Percentiles rank a stretch among this genome's conserved stretches.
Conservation (phyloP, 2,329 filamentous ascomycete genomes). For the Neopestalotiopsis rosae region DNA sequence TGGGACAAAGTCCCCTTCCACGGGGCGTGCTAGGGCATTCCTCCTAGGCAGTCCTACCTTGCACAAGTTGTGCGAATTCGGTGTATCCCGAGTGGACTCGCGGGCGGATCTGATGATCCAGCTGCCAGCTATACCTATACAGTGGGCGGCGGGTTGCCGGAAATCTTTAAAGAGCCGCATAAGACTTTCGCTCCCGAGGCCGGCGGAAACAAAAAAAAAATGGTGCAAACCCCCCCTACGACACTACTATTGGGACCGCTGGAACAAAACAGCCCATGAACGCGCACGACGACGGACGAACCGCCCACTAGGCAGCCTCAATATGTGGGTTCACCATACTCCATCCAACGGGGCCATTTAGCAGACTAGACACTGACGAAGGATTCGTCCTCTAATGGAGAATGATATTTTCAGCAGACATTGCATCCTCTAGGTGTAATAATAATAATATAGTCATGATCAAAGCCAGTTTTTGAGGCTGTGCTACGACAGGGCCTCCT, state of each 20-base stretch:
- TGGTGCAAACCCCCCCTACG: not conserved
- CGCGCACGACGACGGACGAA: not conserved
- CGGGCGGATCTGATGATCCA: not conserved
- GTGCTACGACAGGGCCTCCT: not conserved
- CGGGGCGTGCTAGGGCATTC: not conserved
- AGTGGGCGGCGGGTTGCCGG: not conserved
- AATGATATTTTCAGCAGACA: not conserved
- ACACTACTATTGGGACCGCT: not conserved
- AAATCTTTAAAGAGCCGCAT: not conserved
- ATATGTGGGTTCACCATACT: not conserved
- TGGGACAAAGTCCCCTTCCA: not conserved
- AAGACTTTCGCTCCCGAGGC: not conserved
- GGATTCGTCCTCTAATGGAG: not conserved
- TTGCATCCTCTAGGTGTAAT: not conserved
- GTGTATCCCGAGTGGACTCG: not conserved
- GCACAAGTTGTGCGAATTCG: not conserved
- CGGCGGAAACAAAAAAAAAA: not conserved
- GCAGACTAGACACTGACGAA: not conserved
- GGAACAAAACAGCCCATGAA: not conserved
- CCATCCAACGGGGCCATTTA: not conserved
- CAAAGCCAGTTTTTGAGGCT: not conserved
- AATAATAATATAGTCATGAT: not conserved
- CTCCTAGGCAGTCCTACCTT: too few relatives aligned
- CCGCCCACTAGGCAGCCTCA: constrained; percentile 9
- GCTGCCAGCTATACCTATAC: not conserved